Evolutionary conservation across 2,329 filamentous ascomycete genomes (phyloP).

Genomic region (Hypoxylon sp.): DNA sequence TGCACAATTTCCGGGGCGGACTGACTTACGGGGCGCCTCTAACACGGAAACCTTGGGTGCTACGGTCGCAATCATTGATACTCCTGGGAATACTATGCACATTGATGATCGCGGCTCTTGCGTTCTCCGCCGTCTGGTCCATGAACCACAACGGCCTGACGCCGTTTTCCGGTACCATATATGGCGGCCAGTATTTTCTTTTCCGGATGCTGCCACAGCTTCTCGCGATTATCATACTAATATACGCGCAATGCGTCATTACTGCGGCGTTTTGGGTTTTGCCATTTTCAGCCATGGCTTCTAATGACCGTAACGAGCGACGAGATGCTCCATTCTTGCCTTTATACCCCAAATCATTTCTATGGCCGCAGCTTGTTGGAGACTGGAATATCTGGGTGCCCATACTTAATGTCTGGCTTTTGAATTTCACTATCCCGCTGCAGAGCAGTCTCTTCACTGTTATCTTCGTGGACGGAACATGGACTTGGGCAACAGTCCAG

Average conservation of each 20-base stretch:
- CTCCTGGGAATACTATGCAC: conserved; percentile 73
- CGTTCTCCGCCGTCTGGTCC: conserved; percentile 81
- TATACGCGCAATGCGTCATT: conserved; percentile 84
- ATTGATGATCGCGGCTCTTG: conserved; percentile 78
- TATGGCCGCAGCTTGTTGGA: conserved; percentile 71
- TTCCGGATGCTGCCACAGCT: conserved; percentile 89
- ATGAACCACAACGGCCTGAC: conserved; percentile 74
- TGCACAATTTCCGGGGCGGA: conserved; percentile 56
- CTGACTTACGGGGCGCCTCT: conserved; percentile 63
- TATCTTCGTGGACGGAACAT: conserved; percentile 68
- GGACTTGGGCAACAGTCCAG: conserved; percentile 86
- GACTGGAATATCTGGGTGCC: conserved; percentile 77
- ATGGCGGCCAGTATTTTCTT: conserved; percentile 83
- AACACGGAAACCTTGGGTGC: conserved; percentile 77
- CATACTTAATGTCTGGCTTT: conserved; percentile 80
- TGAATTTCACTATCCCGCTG: conserved; percentile 84
- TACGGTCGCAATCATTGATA: conserved; percentile 76
- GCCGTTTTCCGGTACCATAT: conserved; percentile 75
- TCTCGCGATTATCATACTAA: conserved; percentile 76
- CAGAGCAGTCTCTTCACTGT: conserved; percentile 82
- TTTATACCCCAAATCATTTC: conserved; percentile 78
- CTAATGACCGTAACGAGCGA: conserved; percentile 70
- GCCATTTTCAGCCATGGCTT: conserved; percentile 84
- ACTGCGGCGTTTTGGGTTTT: conserved; percentile 80
- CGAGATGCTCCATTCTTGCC: conserved; percentile 77